These are phyloP conservation scores for Trifolium dubium DNA, from an alignment of 306 rosid genomes.

Conservation along the genomic window DNA sequence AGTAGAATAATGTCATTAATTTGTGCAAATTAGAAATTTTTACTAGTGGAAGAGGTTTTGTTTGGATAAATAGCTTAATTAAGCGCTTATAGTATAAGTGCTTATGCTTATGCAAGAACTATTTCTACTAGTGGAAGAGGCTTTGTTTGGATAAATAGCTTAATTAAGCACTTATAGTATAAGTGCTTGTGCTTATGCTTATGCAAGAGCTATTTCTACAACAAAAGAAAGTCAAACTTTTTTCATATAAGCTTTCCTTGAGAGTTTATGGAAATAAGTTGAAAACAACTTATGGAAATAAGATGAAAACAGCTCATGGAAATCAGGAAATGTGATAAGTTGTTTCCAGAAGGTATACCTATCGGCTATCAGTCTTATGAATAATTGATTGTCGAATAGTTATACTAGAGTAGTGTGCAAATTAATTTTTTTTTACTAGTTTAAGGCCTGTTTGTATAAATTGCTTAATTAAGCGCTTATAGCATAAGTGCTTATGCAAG, in stretches of 20 bases:
- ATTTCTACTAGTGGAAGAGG: not conserved
- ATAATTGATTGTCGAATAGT: no score
- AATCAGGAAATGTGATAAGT: no score
- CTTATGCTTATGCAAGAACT: not conserved
- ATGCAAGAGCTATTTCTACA: not conserved
- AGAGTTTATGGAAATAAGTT: no score
- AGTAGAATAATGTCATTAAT: not conserved
- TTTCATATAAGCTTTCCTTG: not conserved
- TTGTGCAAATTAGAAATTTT: conserved; percentile 4
- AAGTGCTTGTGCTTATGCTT: not conserved
- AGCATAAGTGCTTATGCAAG: not conserved
- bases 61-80: not conserved
- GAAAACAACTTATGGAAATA: no score
- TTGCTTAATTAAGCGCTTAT: not conserved
- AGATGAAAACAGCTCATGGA: no score
- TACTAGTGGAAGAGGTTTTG: not conserved
- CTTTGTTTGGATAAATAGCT: not conserved
- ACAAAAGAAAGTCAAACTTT: not conserved
- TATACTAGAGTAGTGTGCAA: no score
- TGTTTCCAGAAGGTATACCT: no score
- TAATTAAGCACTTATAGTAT: not conserved
- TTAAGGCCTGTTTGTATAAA: not conserved
- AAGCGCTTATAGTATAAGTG: not conserved
- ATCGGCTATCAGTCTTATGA: no score
- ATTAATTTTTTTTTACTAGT: no score